Base-by-base conservation (phyloP, 1,139 yeast species). In the Meyerozyma smithsonii region DNA sequence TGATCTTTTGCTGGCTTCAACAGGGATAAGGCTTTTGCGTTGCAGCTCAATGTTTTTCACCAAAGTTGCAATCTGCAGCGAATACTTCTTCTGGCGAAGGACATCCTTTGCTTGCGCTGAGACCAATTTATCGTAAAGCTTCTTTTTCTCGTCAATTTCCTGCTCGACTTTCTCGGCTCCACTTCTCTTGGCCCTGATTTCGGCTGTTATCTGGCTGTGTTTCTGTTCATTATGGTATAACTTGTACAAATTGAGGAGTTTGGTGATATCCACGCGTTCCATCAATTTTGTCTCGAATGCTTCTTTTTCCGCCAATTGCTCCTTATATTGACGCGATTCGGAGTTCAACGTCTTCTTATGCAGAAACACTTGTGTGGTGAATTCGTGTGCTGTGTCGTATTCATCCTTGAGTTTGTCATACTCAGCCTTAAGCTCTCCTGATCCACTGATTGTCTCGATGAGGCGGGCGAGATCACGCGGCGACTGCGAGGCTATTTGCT, bases 401-500 rank as follows among this genome's bases (percentile, higher is more conserved):
- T 81, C 80, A 24, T 82, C 85, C 50, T 77, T 76, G 41, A 86
- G 60, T 16, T 54, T 51, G n/a, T 84, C 94, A 55, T 83, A 92
- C 44, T 87, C 88, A 23, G 67, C 69, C 37, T 77, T 72, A 49
- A 62, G 77, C 37, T 86, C 95, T 5, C 66, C 63, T 0, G 96
- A 84, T 0, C 97, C 96, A 46, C 95, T 84, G 21, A 92, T 80
- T 19, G 79, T 81, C 60, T 92, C 99, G 41, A 94, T 67, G 46
- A 90, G 62, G 37, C 66, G 72, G 3, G 95, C 79, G 45, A 92
- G 69, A 36, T 88, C 96, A 34, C 64, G 62, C 0, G 97, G 79
- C 0, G 92, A 80, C 57, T 90, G 96, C 2, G 95, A 76, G 0
- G 98, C 98, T 39, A 92, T 82, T 50, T 84, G 84, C 58, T 92